Base-by-base conservation (phyloP, 2,329 filamentous ascomycete genomes). In the Fusarium scirpi region DNA sequence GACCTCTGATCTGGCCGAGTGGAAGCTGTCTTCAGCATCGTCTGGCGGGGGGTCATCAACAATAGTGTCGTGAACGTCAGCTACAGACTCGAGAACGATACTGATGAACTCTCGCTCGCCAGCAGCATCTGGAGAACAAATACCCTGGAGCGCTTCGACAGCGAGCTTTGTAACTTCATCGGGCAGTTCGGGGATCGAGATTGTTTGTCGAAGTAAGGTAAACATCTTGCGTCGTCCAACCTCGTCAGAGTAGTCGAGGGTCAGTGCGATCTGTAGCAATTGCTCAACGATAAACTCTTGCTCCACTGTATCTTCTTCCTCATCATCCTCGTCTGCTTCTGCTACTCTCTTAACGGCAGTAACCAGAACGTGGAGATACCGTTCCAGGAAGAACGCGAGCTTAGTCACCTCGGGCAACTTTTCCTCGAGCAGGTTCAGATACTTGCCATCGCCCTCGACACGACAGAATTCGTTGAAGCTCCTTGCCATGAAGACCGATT, bases 261-360 rank as follows among this genome's bases (percentile, higher is more conserved):
- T 97, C 64, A 94, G 86, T 8, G 94, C 92, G 76, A 99, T 97
- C 74, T 98, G 92, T 38, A 99, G 89, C 61, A 99, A 85, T 78
- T 99, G 97, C 78, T 98, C 94, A 41, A 98, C 92, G 67, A 98
- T 92, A 74, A 99, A 99, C 79, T 98, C 95, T 74, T 94, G 91
- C 78, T 98, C 94, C 9, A 94, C 91, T 0, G 92, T 92, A 71
- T 97, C 92, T 75, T 97, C 93, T 65, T 94, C 92, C 8, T 93
- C 92, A 2, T 89, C 86, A 6, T 91, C 88, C 15, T 70, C 18
- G 2, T 82, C 83, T 41, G 63, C 63, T 24, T 86, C 85, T 60
- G 88, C 86, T 43, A 86, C 81, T 68, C 85, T 84, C 77, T 85
- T 86, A 20, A 93, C 84, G 4, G 87, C 85, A 62, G 93, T 88